Evolutionary conservation across 2,329 filamentous ascomycete genomes (phyloP), one percentile per base, ranked within the genome.

Genomic region (Aspergillus intermedius): DNA sequence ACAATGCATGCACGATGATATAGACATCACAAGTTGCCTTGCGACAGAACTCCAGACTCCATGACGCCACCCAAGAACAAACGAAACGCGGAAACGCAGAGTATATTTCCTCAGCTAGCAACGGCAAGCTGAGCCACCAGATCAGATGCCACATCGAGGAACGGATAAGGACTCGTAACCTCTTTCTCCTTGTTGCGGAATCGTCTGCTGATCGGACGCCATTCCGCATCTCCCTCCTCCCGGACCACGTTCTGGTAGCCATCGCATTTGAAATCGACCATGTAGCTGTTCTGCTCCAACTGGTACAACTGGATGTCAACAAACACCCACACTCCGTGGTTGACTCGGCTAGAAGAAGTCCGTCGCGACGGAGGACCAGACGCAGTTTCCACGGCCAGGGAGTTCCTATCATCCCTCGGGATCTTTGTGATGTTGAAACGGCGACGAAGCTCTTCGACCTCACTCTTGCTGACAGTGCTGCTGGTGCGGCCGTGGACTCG

Each of bases 181-280:
- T 95, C 87, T 78, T 97, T 97, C 72, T 96, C 90, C 61, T 93
- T 89, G 45, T 90, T 74, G 53, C 65, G 69, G 52, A 71, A 66
- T 25, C 73, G 69, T 54, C 74, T 74, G 65, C 72, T 73, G 51
- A 75, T 68, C n/a, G 67, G 74, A 62, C 60, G 67, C 76, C 58
- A 80, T 59, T 61, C 80, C 2, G 60, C 57, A 8, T 70, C 68
- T 13, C 63, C 61, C 19, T 66, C 62, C 15, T 59, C 74, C 45
- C 86, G 74, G 56, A 85, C 82, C 44, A 91, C 85, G 48, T 93
- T 88, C 73, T 98, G 93, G 71, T 98, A 98, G 17, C 93, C 93
- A 12, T 93, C 91, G 67, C 91, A 97, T 67, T 96, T 97, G 77
- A 98, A 98, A 68, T 98, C 93, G 44, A 98, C 93, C 54, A 98